These are phyloP conservation scores for Boletus eberwhitei DNA, from an alignment of 768 basidiomycete genomes.

Conservation along the genomic window DNA sequence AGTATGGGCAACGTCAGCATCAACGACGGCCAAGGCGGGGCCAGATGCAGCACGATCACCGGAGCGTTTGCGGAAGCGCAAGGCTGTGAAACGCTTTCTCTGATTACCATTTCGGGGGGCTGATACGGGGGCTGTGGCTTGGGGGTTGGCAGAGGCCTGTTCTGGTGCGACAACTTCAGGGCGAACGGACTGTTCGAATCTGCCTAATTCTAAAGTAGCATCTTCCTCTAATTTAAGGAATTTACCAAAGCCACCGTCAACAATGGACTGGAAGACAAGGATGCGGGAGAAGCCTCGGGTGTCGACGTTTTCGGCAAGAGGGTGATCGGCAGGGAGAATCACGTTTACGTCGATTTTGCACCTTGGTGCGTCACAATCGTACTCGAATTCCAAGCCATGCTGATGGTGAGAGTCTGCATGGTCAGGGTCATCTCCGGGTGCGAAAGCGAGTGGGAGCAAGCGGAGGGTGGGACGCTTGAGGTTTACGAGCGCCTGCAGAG, in stretches of 20 bases:
- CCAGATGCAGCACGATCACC: conserved; percentile 58
- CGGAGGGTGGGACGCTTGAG: conserved; percentile 87
- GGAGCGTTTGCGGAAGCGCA: conserved; percentile 61
- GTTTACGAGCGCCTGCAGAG: conserved; percentile 91
- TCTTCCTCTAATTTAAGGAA: conserved; percentile 72
- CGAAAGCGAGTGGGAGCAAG: conserved; percentile 57
- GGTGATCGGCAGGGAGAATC: conserved; percentile 62
- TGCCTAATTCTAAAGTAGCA: conserved; percentile 74
- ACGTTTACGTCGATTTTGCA: conserved; percentile 80
- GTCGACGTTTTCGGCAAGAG: conserved; percentile 43
- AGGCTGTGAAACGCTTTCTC: conserved; percentile 61
- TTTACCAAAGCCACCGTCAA: conserved; percentile 82
- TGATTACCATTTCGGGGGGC: conserved; percentile 20
- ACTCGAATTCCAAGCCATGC: conserved; percentile 87
- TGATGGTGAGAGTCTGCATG: conserved; percentile 52
- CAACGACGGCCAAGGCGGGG: conserved; percentile 76
- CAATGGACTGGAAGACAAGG: conserved; percentile 45
- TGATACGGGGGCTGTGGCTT: conserved; percentile 11
- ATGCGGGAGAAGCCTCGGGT: conserved; percentile 27
- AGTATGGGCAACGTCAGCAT: conserved; percentile 49
- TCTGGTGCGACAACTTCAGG: conserved; percentile 8
- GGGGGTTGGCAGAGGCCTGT: conserved; percentile 8
- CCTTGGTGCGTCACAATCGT: conserved; percentile 86
- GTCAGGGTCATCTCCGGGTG: conserved; percentile 45
- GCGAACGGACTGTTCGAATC: conserved; percentile 49